A percentile compares a stretch with the other conserved stretches of the same genome.
These are phyloP conservation scores for Salix udensis DNA, from an alignment of 345 rosid species.

Conservation along the genomic window DNA sequence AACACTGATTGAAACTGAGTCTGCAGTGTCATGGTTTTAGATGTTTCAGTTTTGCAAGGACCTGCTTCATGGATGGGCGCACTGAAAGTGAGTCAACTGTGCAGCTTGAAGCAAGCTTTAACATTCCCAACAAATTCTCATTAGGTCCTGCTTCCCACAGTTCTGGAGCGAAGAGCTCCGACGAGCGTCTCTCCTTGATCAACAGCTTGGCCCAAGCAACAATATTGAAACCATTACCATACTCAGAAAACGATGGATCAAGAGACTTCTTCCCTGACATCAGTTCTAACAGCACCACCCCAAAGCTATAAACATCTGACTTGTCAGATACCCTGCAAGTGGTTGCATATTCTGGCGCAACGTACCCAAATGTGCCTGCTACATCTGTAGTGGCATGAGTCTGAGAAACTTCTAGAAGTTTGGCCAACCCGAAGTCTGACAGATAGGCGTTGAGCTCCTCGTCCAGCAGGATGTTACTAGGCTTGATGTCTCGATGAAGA, in stretches of 20 bases:
- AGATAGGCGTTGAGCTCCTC: constrained; percentile 59
- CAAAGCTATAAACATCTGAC: constrained; percentile 75
- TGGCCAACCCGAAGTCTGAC: constrained; percentile 68
- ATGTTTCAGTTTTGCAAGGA: constrained; percentile 52
- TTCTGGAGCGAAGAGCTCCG: constrained; percentile 42
- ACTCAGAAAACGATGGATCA: constrained; percentile 64
- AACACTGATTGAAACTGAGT: too few relatives aligned
- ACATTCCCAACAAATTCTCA: constrained; percentile 43
- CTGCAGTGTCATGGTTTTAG: too few relatives aligned
- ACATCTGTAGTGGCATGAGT: constrained; percentile 73
- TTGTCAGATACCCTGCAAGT: constrained; percentile 70
- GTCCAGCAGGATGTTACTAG: constrained; percentile 66
- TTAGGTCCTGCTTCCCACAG: constrained; percentile 52
- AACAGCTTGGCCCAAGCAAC: constrained; percentile 60
- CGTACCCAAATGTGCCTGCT: constrained; percentile 72
- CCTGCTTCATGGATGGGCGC: constrained; percentile 57
- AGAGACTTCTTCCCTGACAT: constrained; percentile 64
- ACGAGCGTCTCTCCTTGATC: constrained; percentile 47
- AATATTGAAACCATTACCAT: constrained; percentile 60
- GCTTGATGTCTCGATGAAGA: constrained; percentile 72
- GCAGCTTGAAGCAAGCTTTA: constrained; percentile 51
- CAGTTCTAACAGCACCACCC: constrained; percentile 54
- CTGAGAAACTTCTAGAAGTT: constrained; percentile 63
- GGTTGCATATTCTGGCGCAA: constrained; percentile 72
- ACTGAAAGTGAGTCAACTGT: constrained; percentile 49